These are phyloP conservation scores for Rosa rugosa DNA, from an alignment of 306 rosid species.

Conservation along the genomic window DNA sequence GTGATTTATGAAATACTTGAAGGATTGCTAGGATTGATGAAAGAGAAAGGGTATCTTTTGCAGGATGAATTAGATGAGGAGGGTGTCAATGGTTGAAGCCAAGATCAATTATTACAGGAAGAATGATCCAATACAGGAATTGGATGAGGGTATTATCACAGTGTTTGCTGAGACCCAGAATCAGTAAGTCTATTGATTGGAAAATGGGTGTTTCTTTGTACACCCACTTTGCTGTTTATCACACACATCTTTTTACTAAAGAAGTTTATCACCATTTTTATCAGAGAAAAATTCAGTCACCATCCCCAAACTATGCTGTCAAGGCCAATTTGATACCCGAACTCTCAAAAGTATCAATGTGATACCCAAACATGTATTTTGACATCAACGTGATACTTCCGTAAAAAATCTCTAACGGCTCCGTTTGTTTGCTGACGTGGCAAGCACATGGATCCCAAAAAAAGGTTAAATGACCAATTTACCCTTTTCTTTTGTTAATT, in stretches of 20 bases:
- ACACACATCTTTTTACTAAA: not conserved
- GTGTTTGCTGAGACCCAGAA: not conserved
- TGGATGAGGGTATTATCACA: not conserved
- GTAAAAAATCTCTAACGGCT: too few species aligned
- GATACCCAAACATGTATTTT: too few species aligned
- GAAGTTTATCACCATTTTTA: too few species aligned
- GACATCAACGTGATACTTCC: too few species aligned
- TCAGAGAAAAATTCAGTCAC: too few species aligned
- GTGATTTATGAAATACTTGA: constrained; percentile 56
- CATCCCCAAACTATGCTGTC: too few species aligned
- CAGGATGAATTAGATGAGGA: constrained; percentile 49
- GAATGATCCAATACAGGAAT: constrained; percentile 3
- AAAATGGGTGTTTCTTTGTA: not conserved
- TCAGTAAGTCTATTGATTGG: not conserved
- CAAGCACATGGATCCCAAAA: too few species aligned
- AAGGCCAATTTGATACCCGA: too few species aligned
- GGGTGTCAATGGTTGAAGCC: constrained; percentile 31
- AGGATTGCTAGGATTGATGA: constrained; percentile 58
- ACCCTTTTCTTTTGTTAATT: too few species aligned
- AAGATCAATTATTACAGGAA: constrained; percentile 16
- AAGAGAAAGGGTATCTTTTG: constrained; percentile 48
- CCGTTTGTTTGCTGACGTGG: too few species aligned
- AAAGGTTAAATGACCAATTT: too few species aligned
- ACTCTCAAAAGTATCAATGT: too few species aligned
- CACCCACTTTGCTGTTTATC: not conserved